These are phyloP conservation scores for Ophiocordyceps polyrhachis-furcata DNA, from an alignment of 2,329 filamentous ascomycete species.

Conservation along the genomic window DNA sequence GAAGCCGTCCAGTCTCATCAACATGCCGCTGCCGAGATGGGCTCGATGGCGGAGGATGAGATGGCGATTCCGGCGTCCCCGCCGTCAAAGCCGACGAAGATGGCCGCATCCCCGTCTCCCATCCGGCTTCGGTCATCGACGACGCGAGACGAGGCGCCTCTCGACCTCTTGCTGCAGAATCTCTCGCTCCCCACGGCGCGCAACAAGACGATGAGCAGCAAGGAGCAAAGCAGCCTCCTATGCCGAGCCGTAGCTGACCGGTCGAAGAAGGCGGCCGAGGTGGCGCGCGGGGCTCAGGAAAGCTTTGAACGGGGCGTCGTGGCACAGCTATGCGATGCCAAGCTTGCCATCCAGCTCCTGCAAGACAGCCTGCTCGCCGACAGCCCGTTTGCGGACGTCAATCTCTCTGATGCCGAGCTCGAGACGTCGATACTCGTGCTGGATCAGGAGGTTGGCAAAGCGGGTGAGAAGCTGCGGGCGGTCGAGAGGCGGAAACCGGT, in stretches of 20 bases:
- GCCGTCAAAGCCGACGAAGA: background rate
- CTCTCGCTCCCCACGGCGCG: conserved; percentile 24
- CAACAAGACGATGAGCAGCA: conserved; percentile 9
- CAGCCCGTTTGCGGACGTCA: conserved; percentile 26
- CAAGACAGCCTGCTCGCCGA: conserved; percentile 34
- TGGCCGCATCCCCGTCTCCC: background rate
- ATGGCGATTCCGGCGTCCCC: background rate
- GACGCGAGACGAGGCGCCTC: conserved; percentile 17
- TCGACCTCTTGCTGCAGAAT: conserved; percentile 28
- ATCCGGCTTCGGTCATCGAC: conserved; percentile 18
- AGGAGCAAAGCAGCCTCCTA: conserved; percentile 13
- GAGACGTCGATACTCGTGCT: conserved; percentile 29
- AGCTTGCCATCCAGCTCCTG: conserved; percentile 27
- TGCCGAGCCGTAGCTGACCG: conserved; percentile 20
- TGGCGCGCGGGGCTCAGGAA: conserved; percentile 26
- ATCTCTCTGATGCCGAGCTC: conserved; percentile 33
- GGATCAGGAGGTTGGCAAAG: conserved; percentile 23
- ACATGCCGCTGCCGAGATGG: background rate
- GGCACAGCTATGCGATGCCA: conserved; percentile 26
- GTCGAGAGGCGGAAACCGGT: conserved; percentile 18
- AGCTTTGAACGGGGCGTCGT: conserved; percentile 26
- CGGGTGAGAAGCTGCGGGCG: conserved; percentile 18
- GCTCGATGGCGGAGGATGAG: background rate
- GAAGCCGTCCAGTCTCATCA: background rate
- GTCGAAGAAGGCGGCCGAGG: conserved; percentile 21